A percentile compares a stretch with the other conserved stretches of the same genome.
Conservation (phyloP, 495 filamentous ascomycete species). For the Polyplosphaeria fusca region DNA sequence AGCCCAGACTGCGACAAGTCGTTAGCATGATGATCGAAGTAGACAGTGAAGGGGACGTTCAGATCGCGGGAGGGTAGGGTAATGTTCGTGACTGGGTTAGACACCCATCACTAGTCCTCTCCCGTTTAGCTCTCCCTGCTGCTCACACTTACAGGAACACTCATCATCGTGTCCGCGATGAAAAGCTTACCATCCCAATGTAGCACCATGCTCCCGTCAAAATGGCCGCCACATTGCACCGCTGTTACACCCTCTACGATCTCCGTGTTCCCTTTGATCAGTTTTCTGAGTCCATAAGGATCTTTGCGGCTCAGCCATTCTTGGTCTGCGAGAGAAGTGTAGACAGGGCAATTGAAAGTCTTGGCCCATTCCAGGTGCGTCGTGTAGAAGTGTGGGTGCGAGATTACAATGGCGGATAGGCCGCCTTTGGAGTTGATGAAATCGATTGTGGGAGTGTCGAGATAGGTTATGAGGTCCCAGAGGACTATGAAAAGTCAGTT, state of each 20-base stretch:
- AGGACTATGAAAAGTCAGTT: too few species aligned
- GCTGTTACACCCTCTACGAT: conserved; percentile 55
- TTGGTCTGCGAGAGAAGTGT: conserved; percentile 58
- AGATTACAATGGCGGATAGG: conserved; percentile 69
- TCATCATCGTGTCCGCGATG: conserved; percentile 69
- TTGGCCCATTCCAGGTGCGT: conserved; percentile 66
- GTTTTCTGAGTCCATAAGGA: conserved; percentile 39
- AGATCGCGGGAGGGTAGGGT: neutral
- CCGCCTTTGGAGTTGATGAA: conserved; percentile 51
- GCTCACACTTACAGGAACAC: conserved; percentile 55
- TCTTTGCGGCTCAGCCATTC: conserved; percentile 54
- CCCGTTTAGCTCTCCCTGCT: too few species aligned
- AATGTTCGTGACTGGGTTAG: neutral
- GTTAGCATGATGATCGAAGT: conserved; percentile 12
- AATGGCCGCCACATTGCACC: conserved; percentile 71
- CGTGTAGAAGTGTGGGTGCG: conserved; percentile 75
- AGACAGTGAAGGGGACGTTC: neutral
- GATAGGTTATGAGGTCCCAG: conserved; percentile 68
- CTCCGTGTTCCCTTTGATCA: conserved; percentile 44
- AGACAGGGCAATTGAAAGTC: conserved; percentile 62
- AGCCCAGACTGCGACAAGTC: conserved; percentile 29
- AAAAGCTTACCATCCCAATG: conserved; percentile 58
- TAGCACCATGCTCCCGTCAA: conserved; percentile 64
- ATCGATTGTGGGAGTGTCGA: conserved; percentile 59
- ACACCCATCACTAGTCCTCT: too few species aligned